These are phyloP conservation scores for Persicaria tinctoria DNA, from an alignment of 148 eudicot genomes.

Conservation along the genomic window DNA sequence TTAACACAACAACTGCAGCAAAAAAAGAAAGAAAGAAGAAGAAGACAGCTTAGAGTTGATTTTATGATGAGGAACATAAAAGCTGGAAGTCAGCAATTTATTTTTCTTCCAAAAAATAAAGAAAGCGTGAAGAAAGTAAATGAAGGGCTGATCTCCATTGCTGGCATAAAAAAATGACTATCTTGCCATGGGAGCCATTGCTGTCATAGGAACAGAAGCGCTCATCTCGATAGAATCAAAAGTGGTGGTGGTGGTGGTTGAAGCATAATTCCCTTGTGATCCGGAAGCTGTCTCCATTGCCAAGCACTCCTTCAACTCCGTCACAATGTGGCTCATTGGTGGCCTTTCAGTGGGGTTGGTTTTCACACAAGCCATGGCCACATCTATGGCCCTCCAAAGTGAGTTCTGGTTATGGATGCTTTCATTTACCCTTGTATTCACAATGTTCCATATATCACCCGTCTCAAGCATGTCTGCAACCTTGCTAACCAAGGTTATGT, in stretches of 20 bases:
- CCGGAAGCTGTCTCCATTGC: slow-evolving; percentile 14
- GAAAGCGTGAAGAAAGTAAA: not conserved
- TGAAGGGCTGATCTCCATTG: too few species aligned
- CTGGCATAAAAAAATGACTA: not conserved
- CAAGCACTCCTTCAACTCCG: slow-evolving; percentile 25
- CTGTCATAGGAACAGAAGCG: slow-evolving; percentile 2
- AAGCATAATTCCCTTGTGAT: slow-evolving; percentile 1
- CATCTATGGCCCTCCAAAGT: slow-evolving; percentile 11
- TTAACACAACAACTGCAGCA: not conserved
- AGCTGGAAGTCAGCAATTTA: not conserved
- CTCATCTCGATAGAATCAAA: slow-evolving; percentile 9
- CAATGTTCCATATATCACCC: slow-evolving; percentile 9
- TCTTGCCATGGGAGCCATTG: slow-evolving; percentile 18
- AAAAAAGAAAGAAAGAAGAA: too few species aligned
- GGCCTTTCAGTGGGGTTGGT: not conserved
- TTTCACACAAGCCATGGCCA: slow-evolving; percentile 14
- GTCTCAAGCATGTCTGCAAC: slow-evolving; percentile 7
- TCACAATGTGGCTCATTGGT: slow-evolving; percentile 19
- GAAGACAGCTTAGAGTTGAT: not conserved
- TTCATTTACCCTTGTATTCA: slow-evolving; percentile 9
- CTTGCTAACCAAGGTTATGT: not conserved
- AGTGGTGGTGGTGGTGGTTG: not conserved
- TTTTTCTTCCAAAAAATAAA: not conserved
- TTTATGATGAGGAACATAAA: not conserved
- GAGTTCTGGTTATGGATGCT: slow-evolving; percentile 13